These are phyloP conservation scores for Ceriops tagal DNA, from an alignment of 345 rosid species.

Conservation along the genomic window DNA sequence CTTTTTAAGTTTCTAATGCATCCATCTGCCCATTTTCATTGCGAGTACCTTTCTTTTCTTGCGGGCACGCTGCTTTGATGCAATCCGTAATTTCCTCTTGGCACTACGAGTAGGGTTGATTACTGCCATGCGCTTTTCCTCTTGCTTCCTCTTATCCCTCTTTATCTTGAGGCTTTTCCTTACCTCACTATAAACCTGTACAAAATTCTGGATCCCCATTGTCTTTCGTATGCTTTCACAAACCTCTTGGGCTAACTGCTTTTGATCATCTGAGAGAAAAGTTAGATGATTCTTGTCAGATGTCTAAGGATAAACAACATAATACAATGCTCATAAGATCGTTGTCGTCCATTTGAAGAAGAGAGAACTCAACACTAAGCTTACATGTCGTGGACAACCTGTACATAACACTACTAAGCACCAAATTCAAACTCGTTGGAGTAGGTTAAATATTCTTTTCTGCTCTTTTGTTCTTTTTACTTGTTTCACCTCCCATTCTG, in stretches of 20 bases:
- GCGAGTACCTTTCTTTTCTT: slow-evolving; percentile 78
- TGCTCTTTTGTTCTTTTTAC: too few relatives aligned
- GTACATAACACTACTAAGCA: too few relatives aligned
- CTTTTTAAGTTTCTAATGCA: slow-evolving; percentile 20
- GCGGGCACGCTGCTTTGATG: slow-evolving; percentile 68
- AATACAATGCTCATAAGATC: too few relatives aligned
- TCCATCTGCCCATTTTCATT: slow-evolving; percentile 65
- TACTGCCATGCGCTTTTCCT: slow-evolving; percentile 79
- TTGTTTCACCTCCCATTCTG: too few relatives aligned
- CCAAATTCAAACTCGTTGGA: too few relatives aligned
- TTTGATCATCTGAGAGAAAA: slow-evolving; percentile 50
- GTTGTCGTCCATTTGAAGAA: too few relatives aligned
- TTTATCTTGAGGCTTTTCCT: slow-evolving; percentile 54
- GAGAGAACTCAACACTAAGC: too few relatives aligned
- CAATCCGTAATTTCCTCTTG: slow-evolving; percentile 73
- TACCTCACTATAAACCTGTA: slow-evolving; percentile 53
- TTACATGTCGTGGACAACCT: too few relatives aligned
- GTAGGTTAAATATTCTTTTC: too few relatives aligned
- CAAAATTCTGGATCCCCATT: slow-evolving; percentile 55
- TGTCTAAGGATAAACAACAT: background rate
- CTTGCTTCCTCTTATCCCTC: slow-evolving; percentile 75
- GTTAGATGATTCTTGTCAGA: background rate
- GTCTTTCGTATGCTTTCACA: slow-evolving; percentile 45
- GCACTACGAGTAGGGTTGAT: slow-evolving; percentile 77
- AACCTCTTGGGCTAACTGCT: slow-evolving; percentile 70